Evolutionary conservation across 495 filamentous ascomycete genomes (phyloP), one percentile per base, ranked within the genome.

Genomic region (Parachaetomium inaequale): DNA sequence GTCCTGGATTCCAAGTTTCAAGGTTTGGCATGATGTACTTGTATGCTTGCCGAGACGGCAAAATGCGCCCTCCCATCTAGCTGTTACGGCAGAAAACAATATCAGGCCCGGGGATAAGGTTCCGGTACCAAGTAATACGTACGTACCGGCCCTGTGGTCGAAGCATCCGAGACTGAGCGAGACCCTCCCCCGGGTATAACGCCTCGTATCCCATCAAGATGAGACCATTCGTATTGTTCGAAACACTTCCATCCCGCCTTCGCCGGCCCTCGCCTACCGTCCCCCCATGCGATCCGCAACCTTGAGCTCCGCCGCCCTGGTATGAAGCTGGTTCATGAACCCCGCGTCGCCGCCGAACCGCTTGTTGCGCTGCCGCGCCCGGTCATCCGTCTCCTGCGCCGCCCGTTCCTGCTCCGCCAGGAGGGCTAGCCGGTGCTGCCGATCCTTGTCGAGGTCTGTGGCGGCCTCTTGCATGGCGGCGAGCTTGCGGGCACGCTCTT

Each of bases 381-480:
- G 75, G 31, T 87, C 83, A 50, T 96, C 91, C 1, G 80, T 82
- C 67, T 89, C 86, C 34, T 78, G 76, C 63, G 85, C 82, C 19
- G 76, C 73, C 50, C 86, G 78, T 62, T 96, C 91, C 57, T 80
- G 79, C 42, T 83, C 82, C 32, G 81, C 82, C 42, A 94, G 79
- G 5, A 86, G 83, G 1, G 84, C 82, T 23, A 97, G 77, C 28
- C 92, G 85, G 46, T 83, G 81, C 51, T 85, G 84, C 21, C 94
- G 89, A 52, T 88, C 85, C 40, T 80, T 66, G 71, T 97, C 90
- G 62, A 98, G 79, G 14, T 88, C 83, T 3, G 80, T 79, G n/a
- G 94, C 94, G 57, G 90, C 90, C 26, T 83, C 81, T 68, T 92
- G 90, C 94, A 98, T 98, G 36, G 87, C 89, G 19, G 89, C 91